These are phyloP conservation scores for Sphagnum contortum DNA, from an alignment of 225 moss, liverwort and hornwort genomes.

Conservation along the genomic window DNA sequence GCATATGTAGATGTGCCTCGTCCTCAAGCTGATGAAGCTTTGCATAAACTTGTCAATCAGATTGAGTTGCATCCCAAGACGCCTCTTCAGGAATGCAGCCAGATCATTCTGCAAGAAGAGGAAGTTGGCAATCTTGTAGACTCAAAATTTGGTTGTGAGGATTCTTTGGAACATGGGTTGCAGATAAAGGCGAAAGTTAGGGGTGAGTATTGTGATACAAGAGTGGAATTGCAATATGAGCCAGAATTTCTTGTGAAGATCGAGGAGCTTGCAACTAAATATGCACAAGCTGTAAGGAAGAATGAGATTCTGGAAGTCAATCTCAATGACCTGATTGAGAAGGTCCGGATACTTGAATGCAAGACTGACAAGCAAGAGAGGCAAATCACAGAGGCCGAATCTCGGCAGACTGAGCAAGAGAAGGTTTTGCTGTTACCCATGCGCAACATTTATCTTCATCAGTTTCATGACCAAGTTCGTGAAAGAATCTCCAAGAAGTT, in stretches of 20 bases:
- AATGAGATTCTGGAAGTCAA: conserved; percentile 17
- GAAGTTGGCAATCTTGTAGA: conserved; percentile 20
- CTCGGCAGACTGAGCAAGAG: conserved; percentile 14
- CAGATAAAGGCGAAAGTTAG: not conserved
- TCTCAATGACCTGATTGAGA: conserved; percentile 26
- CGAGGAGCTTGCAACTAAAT: conserved; percentile 17
- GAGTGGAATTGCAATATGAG: conserved; percentile 16
- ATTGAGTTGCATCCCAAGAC: not conserved
- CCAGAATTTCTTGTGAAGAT: conserved; percentile 24
- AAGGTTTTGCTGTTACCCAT: conserved; percentile 11
- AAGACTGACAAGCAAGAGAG: conserved; percentile 11
- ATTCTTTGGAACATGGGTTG: not conserved
- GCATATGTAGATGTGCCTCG: not conserved
- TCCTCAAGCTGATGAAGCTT: not conserved
- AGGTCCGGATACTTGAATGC: conserved; percentile 22
- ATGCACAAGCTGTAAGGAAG: conserved; percentile 9
- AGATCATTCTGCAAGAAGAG: conserved; percentile 9
- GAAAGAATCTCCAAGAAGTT: conserved; percentile 22
- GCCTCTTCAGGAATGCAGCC: conserved; percentile 3
- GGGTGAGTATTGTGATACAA: conserved; percentile 6
- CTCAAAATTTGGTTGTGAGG: conserved; percentile 5
- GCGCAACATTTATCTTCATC: conserved; percentile 23
- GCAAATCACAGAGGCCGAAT: conserved; percentile 5
- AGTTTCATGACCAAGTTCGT: conserved; percentile 29
- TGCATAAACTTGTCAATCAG: not conserved